phyloP scores from a whole-genome alignment of 176 grass and related monocot species.

The Phoenix roebelenii region DNA sequence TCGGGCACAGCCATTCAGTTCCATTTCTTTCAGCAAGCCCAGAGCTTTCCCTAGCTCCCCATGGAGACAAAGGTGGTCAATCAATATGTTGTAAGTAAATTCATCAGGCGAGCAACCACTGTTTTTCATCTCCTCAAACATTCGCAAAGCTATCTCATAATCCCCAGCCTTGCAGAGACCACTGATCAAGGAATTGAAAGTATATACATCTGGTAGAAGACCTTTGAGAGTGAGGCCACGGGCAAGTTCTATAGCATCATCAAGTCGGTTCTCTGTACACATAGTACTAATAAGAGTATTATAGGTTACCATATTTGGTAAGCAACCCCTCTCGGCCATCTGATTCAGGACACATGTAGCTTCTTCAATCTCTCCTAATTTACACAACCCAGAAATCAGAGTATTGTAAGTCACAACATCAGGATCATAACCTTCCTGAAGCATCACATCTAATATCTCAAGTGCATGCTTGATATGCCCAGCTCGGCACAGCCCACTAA shows the following conservation, averaged over 20 bases:
- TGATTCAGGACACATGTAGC: constrained; percentile 51
- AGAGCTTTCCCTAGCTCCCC: constrained; percentile 59
- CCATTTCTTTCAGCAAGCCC: constrained; percentile 85
- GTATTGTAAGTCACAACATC: constrained; percentile 65
- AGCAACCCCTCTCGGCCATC: constrained; percentile 51
- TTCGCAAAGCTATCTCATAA: constrained; percentile 53
- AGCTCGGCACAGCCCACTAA: constrained; percentile 60
- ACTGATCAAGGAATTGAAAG: constrained; percentile 80
- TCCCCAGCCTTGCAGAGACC: constrained; percentile 64
- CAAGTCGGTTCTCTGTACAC: constrained; percentile 56
- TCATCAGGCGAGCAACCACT: constrained; percentile 69
- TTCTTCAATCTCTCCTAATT: constrained; percentile 50
- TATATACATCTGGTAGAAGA: constrained; percentile 67
- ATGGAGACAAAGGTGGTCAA: constrained; percentile 56
- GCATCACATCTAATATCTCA: constrained; percentile 65
- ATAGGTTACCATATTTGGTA: constrained; percentile 67
- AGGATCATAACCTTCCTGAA: constrained; percentile 54
- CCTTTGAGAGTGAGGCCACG: constrained; percentile 47
- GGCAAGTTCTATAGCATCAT: constrained; percentile 75
- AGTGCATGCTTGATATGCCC: constrained; percentile 50
- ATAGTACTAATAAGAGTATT: constrained; percentile 67
- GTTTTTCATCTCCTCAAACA: constrained; percentile 89
- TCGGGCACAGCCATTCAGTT: constrained; percentile 45
- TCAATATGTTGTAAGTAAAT: constrained; percentile 74
- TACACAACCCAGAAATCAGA: constrained; percentile 43